Evolutionary conservation across 1,139 yeast genomes (phyloP).

Genomic region (Sugiyamaella sp.): DNA sequence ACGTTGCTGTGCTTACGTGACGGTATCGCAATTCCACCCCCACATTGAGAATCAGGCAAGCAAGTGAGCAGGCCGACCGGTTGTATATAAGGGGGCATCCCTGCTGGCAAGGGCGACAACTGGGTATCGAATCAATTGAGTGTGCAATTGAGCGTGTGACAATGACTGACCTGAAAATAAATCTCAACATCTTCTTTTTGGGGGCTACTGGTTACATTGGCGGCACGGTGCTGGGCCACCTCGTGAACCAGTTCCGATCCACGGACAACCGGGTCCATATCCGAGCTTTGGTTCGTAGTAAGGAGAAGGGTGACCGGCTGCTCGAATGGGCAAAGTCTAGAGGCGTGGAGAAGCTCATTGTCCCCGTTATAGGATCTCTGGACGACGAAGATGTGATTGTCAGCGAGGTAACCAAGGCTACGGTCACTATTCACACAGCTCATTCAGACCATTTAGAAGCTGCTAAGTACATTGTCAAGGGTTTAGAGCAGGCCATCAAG

Average conservation of each 20-base stretch:
- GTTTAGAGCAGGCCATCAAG: slow-evolving; percentile 25
- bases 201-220: slow-evolving; percentile 49
- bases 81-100: not conserved
- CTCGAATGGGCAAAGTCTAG: slow-evolving; percentile 33
- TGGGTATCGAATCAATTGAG: not conserved
- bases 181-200: slow-evolving; percentile 29
- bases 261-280: slow-evolving; percentile 31
- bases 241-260: slow-evolving; percentile 30
- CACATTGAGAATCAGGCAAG: too few species aligned
- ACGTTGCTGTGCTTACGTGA: not conserved
- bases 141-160: not conserved
- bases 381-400: slow-evolving; percentile 37
- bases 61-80: too few species aligned
- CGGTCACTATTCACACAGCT: slow-evolving; percentile 47
- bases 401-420: slow-evolving; percentile 37
- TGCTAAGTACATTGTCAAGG: slow-evolving; percentile 37
- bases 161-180: slow-evolving; percentile 2
- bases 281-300: slow-evolving; percentile 40
- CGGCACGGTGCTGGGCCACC: slow-evolving; percentile 42
- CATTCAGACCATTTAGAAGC: slow-evolving; percentile 46
- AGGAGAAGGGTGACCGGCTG: slow-evolving; percentile 39
- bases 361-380: slow-evolving; percentile 38
- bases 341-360: slow-evolving; percentile 24
- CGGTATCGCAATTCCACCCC: not conserved
- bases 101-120: not conserved